Evolutionary conservation across 768 basidiomycete species (phyloP), one percentile per base, ranked within the genome.

Genomic region (Mycena alexandri): DNA sequence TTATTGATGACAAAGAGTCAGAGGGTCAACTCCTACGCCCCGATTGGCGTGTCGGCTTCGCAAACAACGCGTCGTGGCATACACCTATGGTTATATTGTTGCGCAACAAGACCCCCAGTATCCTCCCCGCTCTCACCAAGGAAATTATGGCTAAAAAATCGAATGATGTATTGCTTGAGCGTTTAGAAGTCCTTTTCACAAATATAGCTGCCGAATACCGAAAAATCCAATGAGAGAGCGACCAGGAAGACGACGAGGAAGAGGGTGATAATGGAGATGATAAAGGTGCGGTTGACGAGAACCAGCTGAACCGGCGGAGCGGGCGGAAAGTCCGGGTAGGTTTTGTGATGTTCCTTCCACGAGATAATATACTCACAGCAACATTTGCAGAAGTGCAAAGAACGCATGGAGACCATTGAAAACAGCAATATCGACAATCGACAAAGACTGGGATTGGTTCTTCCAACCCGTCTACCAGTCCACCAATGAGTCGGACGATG

Each of bases 1-100:
- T 3, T 29, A 29, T 29, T 29, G 6, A 6, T 29, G 29, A 29
- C 6, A 6, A 29, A 29, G 48, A 50, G 17, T 13, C 48, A 24
- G 16, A 14, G 0, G 52, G 34, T 12, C 34, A 54, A 53, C 25
- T 75, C 3, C 72, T 73, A 33, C 75, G 74, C 29, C 74, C 76
- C 4, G 75, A 77, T 47, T 60, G 43, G 44, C 12, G 24, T 7
- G 7, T 21, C 24, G 21, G 21, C 19, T 60, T 33, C 13, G 17
- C 46, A 4, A 29, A 60, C 1, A 60, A 60, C 14, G 7, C 8
- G 2, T 14, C 19, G 1, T 60, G 58, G 58, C 58, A 47, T 12
- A 14, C 21, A 3, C 29, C 24, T 1, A 41, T 41, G 24, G 13
- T 46, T 24, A 48, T 0, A 16, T 47, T 47, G 19, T 16, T 60